Evolutionary conservation across 257 asterid genomes (phyloP).

Genomic region (Plectranthus barbatus): DNA sequence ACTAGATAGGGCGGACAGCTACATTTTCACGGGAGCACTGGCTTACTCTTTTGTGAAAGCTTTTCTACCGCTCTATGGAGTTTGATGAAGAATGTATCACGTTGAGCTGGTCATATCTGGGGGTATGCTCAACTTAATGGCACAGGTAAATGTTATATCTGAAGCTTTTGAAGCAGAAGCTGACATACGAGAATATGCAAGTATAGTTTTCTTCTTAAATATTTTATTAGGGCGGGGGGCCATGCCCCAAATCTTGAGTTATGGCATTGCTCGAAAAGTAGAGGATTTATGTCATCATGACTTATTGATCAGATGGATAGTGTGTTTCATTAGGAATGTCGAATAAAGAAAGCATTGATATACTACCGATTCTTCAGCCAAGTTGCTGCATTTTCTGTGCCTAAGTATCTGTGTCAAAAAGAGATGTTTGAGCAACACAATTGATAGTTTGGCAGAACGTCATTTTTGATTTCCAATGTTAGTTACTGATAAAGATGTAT

Average conservation of each 20-base stretch:
- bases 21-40: constrained; percentile 85
- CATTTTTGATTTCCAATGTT: not conserved
- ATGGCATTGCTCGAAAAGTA: not conserved
- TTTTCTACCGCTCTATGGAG: not conserved
- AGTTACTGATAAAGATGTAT: not conserved
- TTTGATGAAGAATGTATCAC: not conserved
- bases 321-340: not conserved
- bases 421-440: not conserved
- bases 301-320: not conserved
- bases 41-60: constrained; percentile 66
- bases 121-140: not conserved
- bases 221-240: not conserved
- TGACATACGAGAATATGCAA: not conserved
- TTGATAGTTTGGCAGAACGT: not conserved
- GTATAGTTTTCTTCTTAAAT: not conserved
- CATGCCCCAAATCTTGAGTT: not conserved
- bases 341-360: not conserved
- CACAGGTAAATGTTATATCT: not conserved
- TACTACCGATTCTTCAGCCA: not conserved
- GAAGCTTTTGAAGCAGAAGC: not conserved
- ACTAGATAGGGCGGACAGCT: constrained; percentile 91
- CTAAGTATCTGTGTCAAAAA: too few species aligned
- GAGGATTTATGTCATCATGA: not conserved
- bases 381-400: not conserved
- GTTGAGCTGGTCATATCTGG: not conserved